Conservation (phyloP, 2,329 filamentous ascomycete genomes). For the Clonostachys solani region DNA sequence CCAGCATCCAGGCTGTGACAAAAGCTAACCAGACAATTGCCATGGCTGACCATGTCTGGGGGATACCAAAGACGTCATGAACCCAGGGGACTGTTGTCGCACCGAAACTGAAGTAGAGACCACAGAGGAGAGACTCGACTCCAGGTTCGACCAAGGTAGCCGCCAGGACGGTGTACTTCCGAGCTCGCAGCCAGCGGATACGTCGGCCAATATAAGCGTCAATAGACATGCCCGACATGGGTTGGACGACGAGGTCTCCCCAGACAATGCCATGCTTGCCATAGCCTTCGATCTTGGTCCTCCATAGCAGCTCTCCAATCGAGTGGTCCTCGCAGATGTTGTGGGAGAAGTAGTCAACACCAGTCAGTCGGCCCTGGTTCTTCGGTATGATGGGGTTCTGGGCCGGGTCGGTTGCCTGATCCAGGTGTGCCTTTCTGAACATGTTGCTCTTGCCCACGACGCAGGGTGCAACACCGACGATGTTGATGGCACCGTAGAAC, state of each 20-base stretch:
- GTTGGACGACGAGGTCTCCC: constrained; percentile 86
- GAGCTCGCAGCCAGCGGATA: constrained; percentile 84
- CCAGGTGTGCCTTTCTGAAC: constrained; percentile 89
- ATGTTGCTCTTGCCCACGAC: constrained; percentile 97
- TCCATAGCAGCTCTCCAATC: constrained; percentile 90
- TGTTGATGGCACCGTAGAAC: constrained; percentile 97
- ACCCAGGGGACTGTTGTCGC: constrained; percentile 70
- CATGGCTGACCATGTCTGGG: constrained; percentile 66
- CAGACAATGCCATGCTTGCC: constrained; percentile 80
- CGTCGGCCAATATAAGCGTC: constrained; percentile 74
- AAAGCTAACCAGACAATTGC: constrained; percentile 60
- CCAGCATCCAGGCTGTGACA: constrained; percentile 65
- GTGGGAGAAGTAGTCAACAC: constrained; percentile 88
- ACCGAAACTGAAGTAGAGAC: constrained; percentile 73
- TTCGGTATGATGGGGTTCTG: constrained; percentile 36
- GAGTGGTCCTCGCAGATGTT: constrained; percentile 98
- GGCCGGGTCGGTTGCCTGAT: constrained; percentile 59
- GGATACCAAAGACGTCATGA: constrained; percentile 42
- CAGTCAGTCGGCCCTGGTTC: constrained; percentile 44
- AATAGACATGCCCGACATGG: constrained; percentile 77
- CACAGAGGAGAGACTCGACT: constrained; percentile 84
- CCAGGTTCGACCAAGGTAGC: constrained; percentile 92
- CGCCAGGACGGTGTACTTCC: constrained; percentile 87
- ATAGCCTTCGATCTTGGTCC: constrained; percentile 57
- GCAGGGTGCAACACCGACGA: constrained; percentile 84